Conservation (phyloP, 176 grass and related monocot species). For the Oryza glumipatula region DNA sequence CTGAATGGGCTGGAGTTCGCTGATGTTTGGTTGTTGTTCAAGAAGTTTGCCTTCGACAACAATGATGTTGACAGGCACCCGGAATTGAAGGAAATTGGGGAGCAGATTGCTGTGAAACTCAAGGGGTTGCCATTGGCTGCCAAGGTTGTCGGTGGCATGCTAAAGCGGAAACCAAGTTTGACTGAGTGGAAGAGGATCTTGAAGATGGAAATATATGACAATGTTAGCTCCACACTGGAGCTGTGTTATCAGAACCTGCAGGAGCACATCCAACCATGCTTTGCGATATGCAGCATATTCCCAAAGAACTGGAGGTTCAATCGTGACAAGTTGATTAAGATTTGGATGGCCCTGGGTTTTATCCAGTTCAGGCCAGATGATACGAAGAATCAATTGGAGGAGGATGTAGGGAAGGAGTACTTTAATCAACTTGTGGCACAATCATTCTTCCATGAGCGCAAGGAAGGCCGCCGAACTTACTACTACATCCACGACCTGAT, state of each 20-base stretch:
- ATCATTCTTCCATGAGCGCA: conserved; percentile 46
- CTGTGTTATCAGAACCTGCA: conserved; percentile 46
- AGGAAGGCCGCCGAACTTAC: conserved; percentile 33
- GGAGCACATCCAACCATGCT: conserved; percentile 47
- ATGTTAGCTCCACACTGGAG: conserved; percentile 14
- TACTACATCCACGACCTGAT: conserved; percentile 56
- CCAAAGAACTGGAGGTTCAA: conserved; percentile 42
- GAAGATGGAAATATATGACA: conserved; percentile 15
- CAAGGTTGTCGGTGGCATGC: conserved; percentile 32
- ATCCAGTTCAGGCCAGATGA: background rate
- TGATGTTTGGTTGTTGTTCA: conserved; percentile 44
- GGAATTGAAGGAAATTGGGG: background rate
- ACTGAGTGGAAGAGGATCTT: conserved; percentile 24
- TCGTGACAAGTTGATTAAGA: conserved; percentile 43
- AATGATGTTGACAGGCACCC: background rate
- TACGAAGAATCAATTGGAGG: background rate
- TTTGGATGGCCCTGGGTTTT: conserved; percentile 63
- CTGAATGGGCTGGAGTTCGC: background rate
- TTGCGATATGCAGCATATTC: conserved; percentile 57
- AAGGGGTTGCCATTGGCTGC: conserved; percentile 37
- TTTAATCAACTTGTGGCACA: conserved; percentile 41
- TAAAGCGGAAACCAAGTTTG: background rate
- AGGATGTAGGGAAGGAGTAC: conserved; percentile 39
- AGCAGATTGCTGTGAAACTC: conserved; percentile 25
- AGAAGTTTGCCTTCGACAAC: conserved; percentile 17